Conservation (phyloP, 306 rosid genomes). For the Arachis stenosperma region DNA sequence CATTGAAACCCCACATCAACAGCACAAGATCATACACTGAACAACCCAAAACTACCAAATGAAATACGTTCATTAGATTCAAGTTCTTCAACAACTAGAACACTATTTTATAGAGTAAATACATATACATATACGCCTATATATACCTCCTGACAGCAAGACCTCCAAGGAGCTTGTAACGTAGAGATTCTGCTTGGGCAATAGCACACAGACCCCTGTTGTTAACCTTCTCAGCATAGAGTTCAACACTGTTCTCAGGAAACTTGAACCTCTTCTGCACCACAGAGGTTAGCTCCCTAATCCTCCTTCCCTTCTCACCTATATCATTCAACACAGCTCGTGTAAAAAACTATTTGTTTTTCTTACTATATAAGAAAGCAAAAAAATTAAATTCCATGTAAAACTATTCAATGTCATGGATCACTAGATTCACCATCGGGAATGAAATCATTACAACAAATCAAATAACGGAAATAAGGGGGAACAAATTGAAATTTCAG, state of each 20-base stretch:
- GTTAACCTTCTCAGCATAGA: slow-evolving; percentile 71
- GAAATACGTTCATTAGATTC: not conserved
- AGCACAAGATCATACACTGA: not conserved
- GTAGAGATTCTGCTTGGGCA: slow-evolving; percentile 69
- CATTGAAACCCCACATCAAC: not conserved
- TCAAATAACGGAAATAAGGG: not conserved
- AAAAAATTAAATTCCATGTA: too few relatives aligned
- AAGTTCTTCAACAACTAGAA: not conserved
- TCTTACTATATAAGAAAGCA: not conserved
- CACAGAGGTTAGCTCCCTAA: slow-evolving; percentile 62
- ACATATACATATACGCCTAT: too few relatives aligned
- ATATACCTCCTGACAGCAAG: slow-evolving; percentile 63
- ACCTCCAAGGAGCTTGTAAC: slow-evolving; percentile 77
- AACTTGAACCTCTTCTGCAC: slow-evolving; percentile 72
- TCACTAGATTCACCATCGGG: not conserved
- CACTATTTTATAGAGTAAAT: not conserved
- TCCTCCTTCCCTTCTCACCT: slow-evolving; percentile 73
- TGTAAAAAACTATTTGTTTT: not conserved
- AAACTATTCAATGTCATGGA: not conserved
- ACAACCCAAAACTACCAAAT: not conserved
- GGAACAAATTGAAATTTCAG: not conserved
- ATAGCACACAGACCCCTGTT: slow-evolving; percentile 74
- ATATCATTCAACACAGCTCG: not conserved
- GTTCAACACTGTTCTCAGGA: slow-evolving; percentile 67
- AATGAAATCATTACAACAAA: not conserved